Conservation (phyloP, 176 grass and related monocot species). For the Aechmea fasciata region DNA sequence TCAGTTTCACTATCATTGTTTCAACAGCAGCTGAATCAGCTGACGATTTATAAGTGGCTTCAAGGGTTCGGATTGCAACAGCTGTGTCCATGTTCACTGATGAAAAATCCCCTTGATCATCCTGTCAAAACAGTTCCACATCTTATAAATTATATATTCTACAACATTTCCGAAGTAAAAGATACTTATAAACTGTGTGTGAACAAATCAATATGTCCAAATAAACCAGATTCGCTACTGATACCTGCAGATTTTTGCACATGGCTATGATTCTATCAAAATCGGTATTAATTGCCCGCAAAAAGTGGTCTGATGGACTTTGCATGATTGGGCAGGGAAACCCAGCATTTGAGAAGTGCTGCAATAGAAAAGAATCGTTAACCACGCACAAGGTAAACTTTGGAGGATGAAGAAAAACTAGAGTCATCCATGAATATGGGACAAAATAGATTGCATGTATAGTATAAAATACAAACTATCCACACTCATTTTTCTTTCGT, state of each 20-base stretch:
- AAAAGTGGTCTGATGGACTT: conserved; percentile 93
- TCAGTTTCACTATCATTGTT: conserved; percentile 67
- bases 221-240: conserved; percentile 7
- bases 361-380: conserved; percentile 26
- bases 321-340: conserved; percentile 99
- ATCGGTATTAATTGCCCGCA: conserved; percentile 94
- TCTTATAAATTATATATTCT: conserved; percentile 25
- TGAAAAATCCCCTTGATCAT: conserved; percentile 90
- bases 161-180: not conserved
- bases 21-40: conserved; percentile 59
- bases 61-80: conserved; percentile 88
- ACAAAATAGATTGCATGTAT: too few species aligned
- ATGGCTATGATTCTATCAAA: conserved; percentile 97
- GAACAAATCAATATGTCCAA: not conserved
- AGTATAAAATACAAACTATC: too few species aligned
- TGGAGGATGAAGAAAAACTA: not conserved
- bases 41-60: conserved; percentile 94
- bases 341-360: conserved; percentile 97
- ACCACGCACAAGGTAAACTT: conserved; percentile 2
- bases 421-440: too few species aligned
- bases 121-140: conserved; percentile 48
- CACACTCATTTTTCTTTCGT: too few species aligned
- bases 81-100: conserved; percentile 99
- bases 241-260: conserved; percentile 96
- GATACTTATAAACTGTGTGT: not conserved